phyloP scores from a whole-genome alignment of 441 rosid genomes.

The Corymbia calophylla region DNA sequence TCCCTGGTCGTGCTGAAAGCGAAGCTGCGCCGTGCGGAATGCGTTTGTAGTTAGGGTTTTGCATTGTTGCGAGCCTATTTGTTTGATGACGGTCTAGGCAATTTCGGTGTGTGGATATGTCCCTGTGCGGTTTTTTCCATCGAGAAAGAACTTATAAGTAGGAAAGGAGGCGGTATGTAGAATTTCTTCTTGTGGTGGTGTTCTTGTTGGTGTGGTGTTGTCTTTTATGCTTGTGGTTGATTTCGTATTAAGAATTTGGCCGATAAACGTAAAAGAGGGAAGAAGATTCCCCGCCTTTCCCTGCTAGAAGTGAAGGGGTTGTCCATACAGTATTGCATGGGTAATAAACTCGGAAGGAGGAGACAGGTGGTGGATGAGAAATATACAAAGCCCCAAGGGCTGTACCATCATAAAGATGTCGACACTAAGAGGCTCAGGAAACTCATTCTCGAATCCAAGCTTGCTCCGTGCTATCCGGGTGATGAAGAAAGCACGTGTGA shows the following conservation, averaged over 20 bases:
- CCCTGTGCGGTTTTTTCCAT: not conserved
- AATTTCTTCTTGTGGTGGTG: not conserved
- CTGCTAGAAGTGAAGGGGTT: not conserved
- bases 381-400: conserved; percentile 88
- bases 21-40: not conserved
- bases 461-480: conserved; percentile 98
- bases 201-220: not conserved
- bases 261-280: conserved; percentile 7
- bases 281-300: not conserved
- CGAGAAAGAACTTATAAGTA: not conserved
- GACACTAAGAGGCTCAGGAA: conserved; percentile 92
- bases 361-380: conserved; percentile 89
- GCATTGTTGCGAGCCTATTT: not conserved
- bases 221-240: not conserved
- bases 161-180: not conserved
- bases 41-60: not conserved
- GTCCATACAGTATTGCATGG: conserved; percentile 44
- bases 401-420: conserved; percentile 81
- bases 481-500: conserved; percentile 70
- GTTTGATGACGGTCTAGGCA: not conserved
- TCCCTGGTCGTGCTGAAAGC: not conserved
- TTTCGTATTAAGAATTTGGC: conserved; percentile 2
- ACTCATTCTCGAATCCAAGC: conserved; percentile 92
- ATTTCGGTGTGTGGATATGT: not conserved
- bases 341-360: conserved; percentile 90